phyloP scores from a whole-genome alignment of 2,329 filamentous ascomycete species.

The Fusarium sp. region DNA sequence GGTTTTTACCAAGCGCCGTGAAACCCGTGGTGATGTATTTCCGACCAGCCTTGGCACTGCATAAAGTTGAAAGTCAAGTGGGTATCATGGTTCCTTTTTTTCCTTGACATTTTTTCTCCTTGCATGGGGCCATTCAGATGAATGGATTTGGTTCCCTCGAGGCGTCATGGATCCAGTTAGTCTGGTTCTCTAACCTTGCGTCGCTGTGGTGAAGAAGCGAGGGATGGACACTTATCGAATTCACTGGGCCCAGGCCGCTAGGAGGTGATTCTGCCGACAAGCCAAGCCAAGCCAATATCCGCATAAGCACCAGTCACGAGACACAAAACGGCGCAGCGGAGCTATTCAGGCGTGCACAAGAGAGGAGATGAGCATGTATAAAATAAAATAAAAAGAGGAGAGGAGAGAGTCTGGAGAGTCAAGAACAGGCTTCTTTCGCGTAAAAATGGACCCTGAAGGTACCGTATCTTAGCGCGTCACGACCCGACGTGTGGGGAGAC shows the following conservation, averaged over 20 bases:
- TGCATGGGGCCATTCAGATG: conserved; percentile 14
- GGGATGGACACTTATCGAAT: conserved; percentile 27
- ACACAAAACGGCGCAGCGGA: conserved; percentile 15
- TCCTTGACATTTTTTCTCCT: background rate
- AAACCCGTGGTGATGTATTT: conserved; percentile 26
- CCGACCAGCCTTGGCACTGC: conserved; percentile 28
- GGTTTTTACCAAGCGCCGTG: conserved; percentile 1
- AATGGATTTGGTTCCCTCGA: conserved; percentile 20
- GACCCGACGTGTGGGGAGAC: conserved; percentile 26
- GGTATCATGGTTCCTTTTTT: conserved; percentile 5
- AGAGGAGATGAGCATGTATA: background rate
- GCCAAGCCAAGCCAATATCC: conserved; percentile 11
- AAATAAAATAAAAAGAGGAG: background rate
- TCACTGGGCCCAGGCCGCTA: conserved; percentile 17
- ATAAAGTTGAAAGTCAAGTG: conserved; percentile 22
- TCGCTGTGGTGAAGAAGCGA: conserved; percentile 41
- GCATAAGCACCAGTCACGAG: conserved; percentile 25
- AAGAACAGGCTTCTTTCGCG: conserved; percentile 3
- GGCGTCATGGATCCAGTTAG: conserved; percentile 37
- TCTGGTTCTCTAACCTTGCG: conserved; percentile 22
- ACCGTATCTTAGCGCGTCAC: conserved; percentile 21
- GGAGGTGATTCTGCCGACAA: conserved; percentile 18
- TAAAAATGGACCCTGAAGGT: conserved; percentile 31
- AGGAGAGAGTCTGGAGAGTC: background rate
- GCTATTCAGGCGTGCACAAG: conserved; percentile 23